These are phyloP conservation scores for Globisporangium paddicum DNA, from an alignment of 352 stramenopile genomes.

Conservation along the genomic window DNA sequence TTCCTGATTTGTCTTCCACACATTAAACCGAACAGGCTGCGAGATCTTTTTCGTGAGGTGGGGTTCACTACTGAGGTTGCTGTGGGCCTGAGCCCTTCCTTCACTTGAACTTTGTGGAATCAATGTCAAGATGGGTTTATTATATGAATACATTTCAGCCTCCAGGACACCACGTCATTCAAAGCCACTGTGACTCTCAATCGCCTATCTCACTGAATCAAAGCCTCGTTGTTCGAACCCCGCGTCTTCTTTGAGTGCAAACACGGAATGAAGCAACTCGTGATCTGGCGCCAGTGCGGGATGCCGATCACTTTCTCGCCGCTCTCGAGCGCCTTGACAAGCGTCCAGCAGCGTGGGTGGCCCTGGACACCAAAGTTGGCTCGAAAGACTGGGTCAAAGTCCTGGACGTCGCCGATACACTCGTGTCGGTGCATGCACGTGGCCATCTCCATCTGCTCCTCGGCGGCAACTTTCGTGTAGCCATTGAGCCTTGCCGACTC, in stretches of 20 bases:
- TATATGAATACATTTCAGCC: no score
- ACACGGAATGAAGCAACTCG: constrained; percentile 31
- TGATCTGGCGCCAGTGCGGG: constrained; percentile 39
- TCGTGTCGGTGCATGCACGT: constrained; percentile 47
- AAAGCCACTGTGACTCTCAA: no score
- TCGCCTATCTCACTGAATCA: no score
- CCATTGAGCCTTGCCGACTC: constrained; percentile 36
- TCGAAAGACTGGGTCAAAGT: constrained; percentile 39
- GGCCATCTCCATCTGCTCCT: constrained; percentile 52
- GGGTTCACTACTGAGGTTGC: no score
- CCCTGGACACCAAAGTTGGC: constrained; percentile 44
- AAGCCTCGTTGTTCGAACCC: no score
- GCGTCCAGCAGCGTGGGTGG: constrained; percentile 43
- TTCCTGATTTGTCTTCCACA: no score
- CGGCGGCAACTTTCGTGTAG: constrained; percentile 30
- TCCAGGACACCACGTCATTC: no score
- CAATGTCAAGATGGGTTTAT: no score
- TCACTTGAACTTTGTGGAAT: no score
- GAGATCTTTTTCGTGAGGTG: no score
- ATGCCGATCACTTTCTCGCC: constrained; percentile 46
- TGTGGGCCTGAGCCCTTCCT: no score
- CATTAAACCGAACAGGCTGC: no score
- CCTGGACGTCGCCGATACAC: constrained; percentile 37
- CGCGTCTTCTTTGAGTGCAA: not conserved
- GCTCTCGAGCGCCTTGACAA: constrained; percentile 27